These are phyloP conservation scores for Leccinum subgranulosum DNA, from an alignment of 768 basidiomycete genomes.

Conservation along the genomic window DNA sequence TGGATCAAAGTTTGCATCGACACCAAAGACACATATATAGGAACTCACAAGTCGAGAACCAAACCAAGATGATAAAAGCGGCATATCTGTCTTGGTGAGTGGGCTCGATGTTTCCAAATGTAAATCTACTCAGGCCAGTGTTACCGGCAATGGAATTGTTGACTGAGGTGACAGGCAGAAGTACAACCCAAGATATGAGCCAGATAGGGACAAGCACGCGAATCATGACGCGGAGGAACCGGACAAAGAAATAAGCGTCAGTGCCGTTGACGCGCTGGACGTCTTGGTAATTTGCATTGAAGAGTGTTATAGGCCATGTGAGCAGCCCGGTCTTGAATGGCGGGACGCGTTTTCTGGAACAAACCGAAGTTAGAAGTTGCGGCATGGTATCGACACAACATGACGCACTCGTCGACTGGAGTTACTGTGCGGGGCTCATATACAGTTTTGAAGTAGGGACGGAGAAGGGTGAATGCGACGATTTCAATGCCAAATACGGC, in stretches of 20 bases:
- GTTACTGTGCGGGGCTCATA: constrained; percentile 86
- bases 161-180: constrained; percentile 72
- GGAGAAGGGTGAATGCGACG: constrained; percentile 72
- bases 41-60: constrained; percentile 70
- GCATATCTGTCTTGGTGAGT: constrained; percentile 58
- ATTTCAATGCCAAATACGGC: constrained; percentile 72
- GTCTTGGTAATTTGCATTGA: constrained; percentile 55
- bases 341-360: constrained; percentile 51
- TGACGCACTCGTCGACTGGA: constrained; percentile 41
- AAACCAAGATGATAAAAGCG: constrained; percentile 76
- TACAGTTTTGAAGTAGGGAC: constrained; percentile 82
- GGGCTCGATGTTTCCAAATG: constrained; percentile 71
- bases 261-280: constrained; percentile 72
- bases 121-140: constrained; percentile 64
- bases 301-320: constrained; percentile 67
- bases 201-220: constrained; percentile 87
- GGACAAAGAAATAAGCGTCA: constrained; percentile 93
- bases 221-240: constrained; percentile 83
- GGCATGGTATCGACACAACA: background rate
- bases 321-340: constrained; percentile 51
- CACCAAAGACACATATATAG: background rate
- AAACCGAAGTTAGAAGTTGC: background rate
- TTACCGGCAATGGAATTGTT: constrained; percentile 45
- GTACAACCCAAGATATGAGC: constrained; percentile 82
- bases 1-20: background rate